Evolutionary conservation across 2,329 filamentous ascomycete species (phyloP).

Genomic region (Aspergillus novoparasiticus): DNA sequence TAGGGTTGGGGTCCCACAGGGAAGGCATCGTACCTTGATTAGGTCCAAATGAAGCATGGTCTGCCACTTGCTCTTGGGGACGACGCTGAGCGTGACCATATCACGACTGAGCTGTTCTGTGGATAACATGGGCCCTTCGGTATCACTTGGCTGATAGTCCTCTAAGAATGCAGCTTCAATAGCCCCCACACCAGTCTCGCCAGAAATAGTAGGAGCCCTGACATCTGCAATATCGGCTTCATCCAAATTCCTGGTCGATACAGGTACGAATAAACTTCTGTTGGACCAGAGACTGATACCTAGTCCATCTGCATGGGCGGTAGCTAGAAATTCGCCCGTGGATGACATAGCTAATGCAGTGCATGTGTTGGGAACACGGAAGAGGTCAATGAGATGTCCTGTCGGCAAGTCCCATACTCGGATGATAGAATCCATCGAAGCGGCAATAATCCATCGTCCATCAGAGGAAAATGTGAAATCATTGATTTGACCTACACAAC

Average conservation of each 20-base stretch:
- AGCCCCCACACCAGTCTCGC: conserved; percentile 75
- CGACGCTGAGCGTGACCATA: conserved; percentile 84
- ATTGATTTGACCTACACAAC: conserved; percentile 71
- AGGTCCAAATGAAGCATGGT: conserved; percentile 88
- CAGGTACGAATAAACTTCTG: conserved; percentile 83
- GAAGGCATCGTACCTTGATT: conserved; percentile 58
- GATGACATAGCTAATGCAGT: conserved; percentile 83
- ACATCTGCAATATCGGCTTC: conserved; percentile 71
- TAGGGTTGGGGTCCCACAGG: neutral
- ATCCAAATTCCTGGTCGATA: conserved; percentile 81
- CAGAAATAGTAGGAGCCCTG: conserved; percentile 72
- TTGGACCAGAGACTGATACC: conserved; percentile 98
- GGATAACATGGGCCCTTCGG: conserved; percentile 56
- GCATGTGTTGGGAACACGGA: conserved; percentile 76
- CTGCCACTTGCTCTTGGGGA: conserved; percentile 92
- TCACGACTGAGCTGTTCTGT: conserved; percentile 79
- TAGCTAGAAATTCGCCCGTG: conserved; percentile 93
- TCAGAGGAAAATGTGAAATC: conserved; percentile 90
- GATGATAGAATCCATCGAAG: conserved; percentile 76
- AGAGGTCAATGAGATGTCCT: conserved; percentile 90
- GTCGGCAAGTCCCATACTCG: conserved; percentile 96
- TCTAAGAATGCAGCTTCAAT: conserved; percentile 75
- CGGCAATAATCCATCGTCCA: conserved; percentile 89
- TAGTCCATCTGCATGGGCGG: conserved; percentile 76
- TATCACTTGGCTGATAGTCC: conserved; percentile 48